Percentiles rank a stretch among this genome's conserved stretches.
phyloP scores from a whole-genome alignment of 1,284 basidiomycete genomes.

The Cryptococcus amylolentus region DNA sequence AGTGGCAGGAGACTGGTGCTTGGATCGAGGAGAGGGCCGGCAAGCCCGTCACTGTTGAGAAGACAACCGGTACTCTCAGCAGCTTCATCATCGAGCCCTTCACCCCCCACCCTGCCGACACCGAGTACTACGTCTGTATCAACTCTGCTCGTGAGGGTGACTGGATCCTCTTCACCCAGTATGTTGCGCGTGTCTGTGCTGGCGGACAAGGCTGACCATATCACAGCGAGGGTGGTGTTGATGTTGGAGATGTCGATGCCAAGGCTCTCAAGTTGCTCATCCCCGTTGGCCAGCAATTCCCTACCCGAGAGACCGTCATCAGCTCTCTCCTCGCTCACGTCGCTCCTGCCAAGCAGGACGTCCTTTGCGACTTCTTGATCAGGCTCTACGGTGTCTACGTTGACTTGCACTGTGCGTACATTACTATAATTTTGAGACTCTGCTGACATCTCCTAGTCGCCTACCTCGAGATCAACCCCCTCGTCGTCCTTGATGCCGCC shows the following conservation, averaged over 20 bases:
- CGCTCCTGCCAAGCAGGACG: slow-evolving; percentile 72
- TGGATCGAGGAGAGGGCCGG: slow-evolving; percentile 91
- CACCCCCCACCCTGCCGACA: slow-evolving; percentile 87
- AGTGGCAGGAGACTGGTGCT: slow-evolving; percentile 75
- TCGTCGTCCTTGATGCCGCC: slow-evolving; percentile 85
- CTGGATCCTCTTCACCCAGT: slow-evolving; percentile 93
- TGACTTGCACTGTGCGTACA: slow-evolving; percentile 71
- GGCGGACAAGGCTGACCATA: neutral
- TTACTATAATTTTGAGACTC: neutral
- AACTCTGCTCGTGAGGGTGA: slow-evolving; percentile 94
- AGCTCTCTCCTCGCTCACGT: slow-evolving; percentile 73
- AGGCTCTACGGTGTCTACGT: slow-evolving; percentile 97
- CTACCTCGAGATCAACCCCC: slow-evolving; percentile 99
- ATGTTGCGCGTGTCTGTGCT: slow-evolving; percentile 4
- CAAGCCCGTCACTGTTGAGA: slow-evolving; percentile 92
- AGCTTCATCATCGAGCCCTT: slow-evolving; percentile 99
- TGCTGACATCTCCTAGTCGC: slow-evolving; percentile 56
- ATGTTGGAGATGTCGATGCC: slow-evolving; percentile 96
- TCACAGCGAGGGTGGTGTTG: slow-evolving; percentile 83
- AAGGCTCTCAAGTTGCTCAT: slow-evolving; percentile 90
- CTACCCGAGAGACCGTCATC: slow-evolving; percentile 71
- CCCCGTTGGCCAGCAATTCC: slow-evolving; percentile 72
- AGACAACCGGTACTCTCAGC: slow-evolving; percentile 88
- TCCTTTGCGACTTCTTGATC: slow-evolving; percentile 88
- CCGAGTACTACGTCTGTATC: slow-evolving; percentile 98